Conservation (phyloP, 2,329 filamentous ascomycete species). For the Penicillium hordei region DNA sequence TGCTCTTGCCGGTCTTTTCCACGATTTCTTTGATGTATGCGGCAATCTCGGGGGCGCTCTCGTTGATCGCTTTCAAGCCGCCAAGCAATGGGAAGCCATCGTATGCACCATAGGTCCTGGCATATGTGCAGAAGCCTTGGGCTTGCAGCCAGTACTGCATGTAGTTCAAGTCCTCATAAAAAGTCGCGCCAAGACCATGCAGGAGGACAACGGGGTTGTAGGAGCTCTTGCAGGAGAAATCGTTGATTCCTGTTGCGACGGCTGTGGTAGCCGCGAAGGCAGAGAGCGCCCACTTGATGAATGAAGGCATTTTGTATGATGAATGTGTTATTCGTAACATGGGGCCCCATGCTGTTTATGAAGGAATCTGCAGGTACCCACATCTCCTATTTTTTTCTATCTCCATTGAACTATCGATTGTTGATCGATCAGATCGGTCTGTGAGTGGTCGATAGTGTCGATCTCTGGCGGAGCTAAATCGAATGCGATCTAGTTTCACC, state of each 20-base stretch:
- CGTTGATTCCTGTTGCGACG: slow-evolving; percentile 30
- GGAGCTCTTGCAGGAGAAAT: slow-evolving; percentile 35
- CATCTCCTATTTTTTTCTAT: slow-evolving; percentile 2
- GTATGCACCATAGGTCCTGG: slow-evolving; percentile 45
- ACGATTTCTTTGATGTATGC: slow-evolving; percentile 41
- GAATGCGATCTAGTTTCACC: background rate
- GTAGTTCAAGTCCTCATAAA: slow-evolving; percentile 40
- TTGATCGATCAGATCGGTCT: background rate
- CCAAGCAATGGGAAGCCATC: slow-evolving; percentile 39
- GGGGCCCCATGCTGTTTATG: background rate
- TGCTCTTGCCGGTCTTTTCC: slow-evolving; percentile 37
- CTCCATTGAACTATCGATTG: slow-evolving; percentile 23
- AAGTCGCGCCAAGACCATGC: slow-evolving; percentile 41
- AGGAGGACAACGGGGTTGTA: slow-evolving; percentile 39
- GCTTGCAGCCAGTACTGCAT: slow-evolving; percentile 38
- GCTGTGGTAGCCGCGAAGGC: slow-evolving; percentile 20
- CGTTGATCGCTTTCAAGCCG: slow-evolving; percentile 39
- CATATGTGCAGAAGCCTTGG: slow-evolving; percentile 46
- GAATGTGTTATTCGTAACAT: background rate
- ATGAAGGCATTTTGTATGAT: slow-evolving; percentile 19
- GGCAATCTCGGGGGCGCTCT: slow-evolving; percentile 44
- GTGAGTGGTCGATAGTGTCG: slow-evolving; percentile 16
- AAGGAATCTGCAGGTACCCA: background rate
- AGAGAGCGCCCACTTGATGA: slow-evolving; percentile 15
- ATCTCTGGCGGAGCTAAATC: background rate